These are phyloP conservation scores for Pseudogymnoascus sp. DNA, from an alignment of 2,329 filamentous ascomycete genomes.

Conservation along the genomic window DNA sequence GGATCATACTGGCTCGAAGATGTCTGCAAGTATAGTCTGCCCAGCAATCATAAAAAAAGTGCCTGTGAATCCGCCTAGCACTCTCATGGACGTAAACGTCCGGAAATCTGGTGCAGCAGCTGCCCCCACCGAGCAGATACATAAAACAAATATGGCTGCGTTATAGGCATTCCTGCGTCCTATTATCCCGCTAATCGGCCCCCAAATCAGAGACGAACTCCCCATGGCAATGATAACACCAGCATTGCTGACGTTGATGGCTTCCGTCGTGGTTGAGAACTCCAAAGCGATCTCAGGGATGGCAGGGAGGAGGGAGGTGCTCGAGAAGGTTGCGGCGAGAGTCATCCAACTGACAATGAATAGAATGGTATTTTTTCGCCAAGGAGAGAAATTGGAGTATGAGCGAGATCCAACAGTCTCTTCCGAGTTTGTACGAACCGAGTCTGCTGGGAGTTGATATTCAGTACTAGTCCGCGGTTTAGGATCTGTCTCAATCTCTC, in stretches of 20 bases:
- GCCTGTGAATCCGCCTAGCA: conserved; percentile 13
- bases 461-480: neutral
- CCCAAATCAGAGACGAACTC: conserved; percentile 15
- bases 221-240: conserved; percentile 16
- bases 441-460: neutral
- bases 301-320: conserved; percentile 36
- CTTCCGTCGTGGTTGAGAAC: conserved; percentile 29
- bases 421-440: neutral
- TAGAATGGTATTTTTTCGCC: conserved; percentile 36
- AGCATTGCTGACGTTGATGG: conserved; percentile 21
- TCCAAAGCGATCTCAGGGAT: conserved; percentile 34
- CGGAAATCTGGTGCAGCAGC: conserved; percentile 13
- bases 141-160: conserved; percentile 13
- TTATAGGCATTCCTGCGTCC: conserved; percentile 15
- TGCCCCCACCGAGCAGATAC: conserved; percentile 13
- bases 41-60: conserved; percentile 18
- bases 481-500: neutral
- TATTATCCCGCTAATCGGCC: conserved; percentile 13
- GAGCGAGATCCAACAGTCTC: neutral
- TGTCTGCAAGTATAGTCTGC: conserved; percentile 16
- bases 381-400: conserved; percentile 23
- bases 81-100: conserved; percentile 13
- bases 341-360: conserved; percentile 38
- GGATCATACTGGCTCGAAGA: conserved; percentile 16
- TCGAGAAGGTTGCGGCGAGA: conserved; percentile 36